phyloP scores from a whole-genome alignment of 2,329 filamentous ascomycete genomes.

The Fusarium sp. region DNA sequence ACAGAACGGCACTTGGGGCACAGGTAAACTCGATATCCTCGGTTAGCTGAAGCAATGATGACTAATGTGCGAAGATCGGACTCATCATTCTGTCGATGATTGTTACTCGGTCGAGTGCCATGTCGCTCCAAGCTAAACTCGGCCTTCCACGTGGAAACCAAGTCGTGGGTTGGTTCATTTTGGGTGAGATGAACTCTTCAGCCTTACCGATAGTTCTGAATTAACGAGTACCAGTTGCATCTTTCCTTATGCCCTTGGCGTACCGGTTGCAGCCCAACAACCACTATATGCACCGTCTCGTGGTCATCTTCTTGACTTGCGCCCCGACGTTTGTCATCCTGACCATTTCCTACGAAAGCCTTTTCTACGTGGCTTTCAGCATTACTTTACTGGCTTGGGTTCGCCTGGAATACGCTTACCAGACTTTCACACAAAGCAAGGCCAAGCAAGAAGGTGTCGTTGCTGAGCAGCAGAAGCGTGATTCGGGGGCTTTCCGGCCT shows the following conservation, averaged over 20 bases:
- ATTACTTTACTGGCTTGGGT: constrained; percentile 88
- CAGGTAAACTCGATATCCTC: constrained; percentile 59
- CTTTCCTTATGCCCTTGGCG: constrained; percentile 82
- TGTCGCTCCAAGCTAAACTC: constrained; percentile 84
- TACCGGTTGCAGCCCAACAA: constrained; percentile 83
- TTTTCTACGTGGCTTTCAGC: constrained; percentile 94
- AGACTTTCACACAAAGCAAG: constrained; percentile 39
- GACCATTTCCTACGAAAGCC: constrained; percentile 95
- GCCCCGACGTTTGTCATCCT: constrained; percentile 95
- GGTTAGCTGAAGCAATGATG: constrained; percentile 1
- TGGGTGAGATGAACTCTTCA: constrained; percentile 63
- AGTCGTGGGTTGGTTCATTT: constrained; percentile 82
- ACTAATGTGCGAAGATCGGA: constrained; percentile 65
- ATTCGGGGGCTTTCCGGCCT: constrained; percentile 62
- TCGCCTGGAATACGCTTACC: constrained; percentile 83
- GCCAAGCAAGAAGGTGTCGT: constrained; percentile 29
- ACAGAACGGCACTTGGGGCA: constrained; percentile 71
- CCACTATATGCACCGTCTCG: constrained; percentile 89
- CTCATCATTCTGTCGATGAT: constrained; percentile 83
- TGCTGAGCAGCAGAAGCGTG: constrained; percentile 20
- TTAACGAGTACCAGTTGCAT: constrained; percentile 64
- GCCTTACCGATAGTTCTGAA: neutral
- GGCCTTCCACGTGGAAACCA: constrained; percentile 91
- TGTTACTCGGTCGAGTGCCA: constrained; percentile 86
- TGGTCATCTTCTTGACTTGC: constrained; percentile 91